Evolutionary conservation across 1,139 yeast genomes (phyloP).

Genomic region (Kluyveromyces sp.): DNA sequence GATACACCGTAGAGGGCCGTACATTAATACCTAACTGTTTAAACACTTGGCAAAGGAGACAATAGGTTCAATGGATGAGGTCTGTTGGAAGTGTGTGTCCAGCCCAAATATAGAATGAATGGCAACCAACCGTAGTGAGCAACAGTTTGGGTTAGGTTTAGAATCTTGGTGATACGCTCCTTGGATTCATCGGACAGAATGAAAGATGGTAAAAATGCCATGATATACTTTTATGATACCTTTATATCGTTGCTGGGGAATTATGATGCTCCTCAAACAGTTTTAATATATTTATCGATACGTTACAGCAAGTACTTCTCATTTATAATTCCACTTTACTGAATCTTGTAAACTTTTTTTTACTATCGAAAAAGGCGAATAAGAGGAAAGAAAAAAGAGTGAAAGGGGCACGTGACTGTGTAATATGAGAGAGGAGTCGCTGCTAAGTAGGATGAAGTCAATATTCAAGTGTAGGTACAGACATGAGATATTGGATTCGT

Average conservation of each 20-base stretch:
- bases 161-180: constrained; percentile 80
- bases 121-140: constrained; percentile 98
- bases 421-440: no score
- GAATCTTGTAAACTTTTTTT: no score
- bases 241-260: no score
- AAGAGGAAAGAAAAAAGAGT: no score
- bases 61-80: constrained; percentile 60
- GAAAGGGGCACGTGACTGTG: no score
- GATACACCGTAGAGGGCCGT: background rate
- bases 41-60: constrained; percentile 62
- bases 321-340: no score
- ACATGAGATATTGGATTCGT: background rate
- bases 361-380: no score
- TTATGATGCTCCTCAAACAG: no score
- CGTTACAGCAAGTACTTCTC: no score
- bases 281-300: no score
- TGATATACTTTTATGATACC: background rate
- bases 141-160: constrained; percentile 77
- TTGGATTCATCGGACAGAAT: constrained; percentile 53
- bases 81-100: constrained; percentile 78
- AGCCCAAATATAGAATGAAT: constrained; percentile 84
- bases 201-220: constrained; percentile 30
- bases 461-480: background rate
- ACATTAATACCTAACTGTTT: constrained; percentile 13
- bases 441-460: no score